Evolutionary conservation across 371 early-diverging fungal species (phyloP).

Genomic region (Batrachochytrium dendrobatidis): DNA sequence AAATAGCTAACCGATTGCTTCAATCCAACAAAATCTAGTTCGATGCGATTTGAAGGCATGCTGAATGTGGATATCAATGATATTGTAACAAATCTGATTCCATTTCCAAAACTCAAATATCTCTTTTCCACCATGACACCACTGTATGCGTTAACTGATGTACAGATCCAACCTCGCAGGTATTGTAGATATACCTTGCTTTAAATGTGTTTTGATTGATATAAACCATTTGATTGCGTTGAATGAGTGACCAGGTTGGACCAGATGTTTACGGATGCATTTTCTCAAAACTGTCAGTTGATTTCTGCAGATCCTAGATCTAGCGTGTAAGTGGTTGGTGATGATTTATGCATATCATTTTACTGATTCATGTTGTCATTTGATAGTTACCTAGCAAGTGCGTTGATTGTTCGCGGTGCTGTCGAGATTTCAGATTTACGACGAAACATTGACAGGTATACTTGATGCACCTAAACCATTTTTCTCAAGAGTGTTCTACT

Average conservation of each 20-base stretch:
- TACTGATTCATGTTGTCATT: too few relatives aligned
- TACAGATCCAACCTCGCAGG: slow-evolving; percentile 16
- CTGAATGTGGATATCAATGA: slow-evolving; percentile 72
- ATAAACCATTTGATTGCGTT: neutral
- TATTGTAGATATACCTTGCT: neutral
- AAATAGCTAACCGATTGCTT: too few relatives aligned
- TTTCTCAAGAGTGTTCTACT: neutral
- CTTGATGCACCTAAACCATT: too few relatives aligned
- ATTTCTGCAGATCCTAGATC: slow-evolving; percentile 48
- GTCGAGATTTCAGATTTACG: slow-evolving; percentile 43
- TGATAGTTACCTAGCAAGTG: slow-evolving; percentile 41
- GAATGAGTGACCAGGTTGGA: slow-evolving; percentile 34
- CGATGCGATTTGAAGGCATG: neutral
- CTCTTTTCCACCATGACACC: neutral
- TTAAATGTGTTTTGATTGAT: neutral
- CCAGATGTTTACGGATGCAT: slow-evolving; percentile 58
- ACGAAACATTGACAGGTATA: slow-evolving; percentile 44
- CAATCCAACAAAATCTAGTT: too few relatives aligned
- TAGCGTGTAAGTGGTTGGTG: slow-evolving; percentile 47
- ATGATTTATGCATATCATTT: too few relatives aligned
- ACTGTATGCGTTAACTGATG: slow-evolving; percentile 21
- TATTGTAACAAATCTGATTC: slow-evolving; percentile 64
- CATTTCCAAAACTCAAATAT: neutral
- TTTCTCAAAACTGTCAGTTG: slow-evolving; percentile 53
- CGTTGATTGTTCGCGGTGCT: slow-evolving; percentile 40